Percentiles rank a stretch among this genome's conserved stretches.
phyloP scores from a whole-genome alignment of 306 rosid genomes.

The Vigna angularis region DNA sequence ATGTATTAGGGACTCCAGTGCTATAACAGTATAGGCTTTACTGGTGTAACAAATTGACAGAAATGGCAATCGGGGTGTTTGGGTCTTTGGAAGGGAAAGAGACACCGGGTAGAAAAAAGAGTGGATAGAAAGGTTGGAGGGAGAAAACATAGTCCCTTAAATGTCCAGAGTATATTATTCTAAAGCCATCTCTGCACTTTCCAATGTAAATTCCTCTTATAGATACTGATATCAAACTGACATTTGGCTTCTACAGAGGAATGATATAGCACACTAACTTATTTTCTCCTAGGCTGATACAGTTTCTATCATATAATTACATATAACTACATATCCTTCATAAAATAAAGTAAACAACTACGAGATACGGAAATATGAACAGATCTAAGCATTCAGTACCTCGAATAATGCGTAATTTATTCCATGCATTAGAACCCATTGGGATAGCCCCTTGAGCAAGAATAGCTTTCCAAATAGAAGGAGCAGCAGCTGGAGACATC shows the following conservation, averaged over 20 bases:
- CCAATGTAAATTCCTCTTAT: no score
- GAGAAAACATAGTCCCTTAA: background rate
- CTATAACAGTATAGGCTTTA: background rate
- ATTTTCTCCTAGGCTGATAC: background rate
- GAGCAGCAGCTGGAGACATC: conserved; percentile 89
- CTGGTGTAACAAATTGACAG: background rate
- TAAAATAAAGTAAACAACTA: conserved; percentile 5
- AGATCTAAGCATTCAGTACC: conserved; percentile 55
- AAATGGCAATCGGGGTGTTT: background rate
- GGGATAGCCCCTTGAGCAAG: conserved; percentile 79
- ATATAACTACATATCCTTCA: background rate
- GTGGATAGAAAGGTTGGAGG: background rate
- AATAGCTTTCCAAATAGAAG: conserved; percentile 79
- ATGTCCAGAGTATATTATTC: background rate
- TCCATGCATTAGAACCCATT: conserved; percentile 91
- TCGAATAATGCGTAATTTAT: conserved; percentile 72
- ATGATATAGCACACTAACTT: conserved; percentile 6
- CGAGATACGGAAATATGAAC: conserved; percentile 8
- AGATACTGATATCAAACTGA: background rate
- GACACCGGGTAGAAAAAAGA: background rate
- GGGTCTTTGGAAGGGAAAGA: background rate
- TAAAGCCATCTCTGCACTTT: background rate
- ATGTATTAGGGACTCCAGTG: background rate
- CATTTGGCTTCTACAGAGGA: background rate
- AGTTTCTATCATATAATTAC: conserved; percentile 23